These are phyloP conservation scores for Coelastrella sp. DNA, from an alignment of 139 green algal species.

Conservation along the genomic window DNA sequence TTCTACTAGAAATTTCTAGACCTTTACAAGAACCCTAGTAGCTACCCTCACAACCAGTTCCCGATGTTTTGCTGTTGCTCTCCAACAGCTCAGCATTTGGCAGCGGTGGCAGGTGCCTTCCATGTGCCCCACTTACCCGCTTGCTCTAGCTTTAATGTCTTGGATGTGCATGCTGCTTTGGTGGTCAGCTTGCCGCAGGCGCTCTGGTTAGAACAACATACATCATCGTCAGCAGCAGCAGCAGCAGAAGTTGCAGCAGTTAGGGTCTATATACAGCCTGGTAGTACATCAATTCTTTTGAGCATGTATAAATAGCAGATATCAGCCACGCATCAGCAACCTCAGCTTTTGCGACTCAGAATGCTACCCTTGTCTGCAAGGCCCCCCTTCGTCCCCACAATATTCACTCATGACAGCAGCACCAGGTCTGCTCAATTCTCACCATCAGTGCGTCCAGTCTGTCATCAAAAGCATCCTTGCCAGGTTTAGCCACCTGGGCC, in stretches of 20 bases:
- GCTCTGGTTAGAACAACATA: neutral
- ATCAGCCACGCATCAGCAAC: neutral
- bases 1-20: too few species aligned
- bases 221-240: neutral
- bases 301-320: neutral
- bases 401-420: too few species aligned
- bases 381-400: too few species aligned
- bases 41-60: too few species aligned
- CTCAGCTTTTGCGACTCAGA: neutral
- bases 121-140: slow-evolving; percentile 31
- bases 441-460: neutral
- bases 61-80: too few species aligned
- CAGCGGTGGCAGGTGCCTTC: neutral
- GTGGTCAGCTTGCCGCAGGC: slow-evolving; percentile 13
- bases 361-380: too few species aligned
- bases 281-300: neutral
- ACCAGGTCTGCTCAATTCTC: too few species aligned
- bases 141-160: slow-evolving; percentile 19
- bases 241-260: too few species aligned
- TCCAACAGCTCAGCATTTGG: neutral
- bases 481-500: neutral
- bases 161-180: neutral
- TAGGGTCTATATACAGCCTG: too few species aligned
- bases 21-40: too few species aligned
- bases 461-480: slow-evolving; percentile 22